phyloP scores from a whole-genome alignment of 202 grass and related monocot species.

The Elaeis oleifera region DNA sequence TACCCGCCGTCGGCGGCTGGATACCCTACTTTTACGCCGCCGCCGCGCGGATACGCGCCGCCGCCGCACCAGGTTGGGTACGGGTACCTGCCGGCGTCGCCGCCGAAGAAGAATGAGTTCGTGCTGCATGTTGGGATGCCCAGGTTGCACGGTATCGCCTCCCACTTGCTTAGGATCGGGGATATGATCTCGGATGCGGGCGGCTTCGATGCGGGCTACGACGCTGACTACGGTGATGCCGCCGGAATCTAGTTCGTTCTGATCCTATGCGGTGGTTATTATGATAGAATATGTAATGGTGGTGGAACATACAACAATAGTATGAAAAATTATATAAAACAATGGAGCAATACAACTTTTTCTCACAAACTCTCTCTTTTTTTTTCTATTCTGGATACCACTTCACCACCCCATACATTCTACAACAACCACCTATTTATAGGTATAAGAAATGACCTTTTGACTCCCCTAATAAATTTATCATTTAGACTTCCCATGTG shows the following conservation, averaged over 20 bases:
- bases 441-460: too few species aligned
- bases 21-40: constrained; percentile 22
- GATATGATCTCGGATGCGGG: constrained; percentile 43
- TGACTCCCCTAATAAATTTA: too few species aligned
- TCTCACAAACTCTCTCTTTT: too few species aligned
- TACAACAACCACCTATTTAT: too few species aligned
- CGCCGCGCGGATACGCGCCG: constrained; percentile 32
- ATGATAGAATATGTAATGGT: too few species aligned
- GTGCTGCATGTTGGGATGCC: constrained; percentile 36
- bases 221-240: constrained; percentile 24
- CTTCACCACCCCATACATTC: too few species aligned
- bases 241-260: background rate
- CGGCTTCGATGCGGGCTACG: constrained; percentile 41
- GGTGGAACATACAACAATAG: too few species aligned
- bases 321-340: too few species aligned
- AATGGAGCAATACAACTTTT: too few species aligned
- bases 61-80: background rate
- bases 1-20: background rate
- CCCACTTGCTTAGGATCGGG: constrained; percentile 32
- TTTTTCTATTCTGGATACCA: too few species aligned
- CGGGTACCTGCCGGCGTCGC: background rate
- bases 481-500: too few species aligned
- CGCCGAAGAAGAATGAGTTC: constrained; percentile 22
- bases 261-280: too few species aligned
- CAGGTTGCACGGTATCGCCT: constrained; percentile 46